A percentile compares a stretch with the other conserved stretches of the same genome.
These are phyloP conservation scores for Lactarius quietus DNA, from an alignment of 768 basidiomycete genomes.

Conservation along the genomic window DNA sequence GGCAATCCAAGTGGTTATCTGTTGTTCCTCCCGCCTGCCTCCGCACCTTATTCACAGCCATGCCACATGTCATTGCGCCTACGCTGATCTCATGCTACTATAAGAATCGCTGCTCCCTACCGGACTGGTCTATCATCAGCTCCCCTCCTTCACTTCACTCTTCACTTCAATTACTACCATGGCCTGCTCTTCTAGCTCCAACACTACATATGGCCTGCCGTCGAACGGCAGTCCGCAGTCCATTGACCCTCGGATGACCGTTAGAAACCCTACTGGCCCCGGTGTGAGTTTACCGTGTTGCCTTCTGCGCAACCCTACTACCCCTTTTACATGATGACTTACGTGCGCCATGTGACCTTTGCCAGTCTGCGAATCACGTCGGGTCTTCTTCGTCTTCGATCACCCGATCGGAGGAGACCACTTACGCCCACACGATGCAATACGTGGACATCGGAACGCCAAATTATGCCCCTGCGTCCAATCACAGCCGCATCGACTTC, in stretches of 20 bases:
- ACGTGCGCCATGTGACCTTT: neutral
- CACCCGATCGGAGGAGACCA: neutral
- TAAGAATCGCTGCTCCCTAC: slow-evolving; percentile 2
- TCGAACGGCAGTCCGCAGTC: neutral
- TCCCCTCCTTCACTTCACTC: neutral
- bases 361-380: neutral
- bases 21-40: neutral
- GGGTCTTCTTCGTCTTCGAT: neutral
- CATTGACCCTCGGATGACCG: neutral
- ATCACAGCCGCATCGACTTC: neutral
- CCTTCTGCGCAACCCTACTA: neutral
- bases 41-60: neutral
- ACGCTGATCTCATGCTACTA: neutral
- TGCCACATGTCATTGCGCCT: slow-evolving; percentile 1
- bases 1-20: neutral
- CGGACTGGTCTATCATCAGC: neutral
- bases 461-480: neutral
- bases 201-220: neutral
- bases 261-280: neutral
- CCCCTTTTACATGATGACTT: neutral
- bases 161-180: neutral
- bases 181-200: neutral
- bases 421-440: neutral
- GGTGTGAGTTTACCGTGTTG: neutral
- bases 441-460: neutral